Evolutionary conservation across 2,329 filamentous ascomycete genomes (phyloP).

Genomic region (Aspergillus hiratsukae): DNA sequence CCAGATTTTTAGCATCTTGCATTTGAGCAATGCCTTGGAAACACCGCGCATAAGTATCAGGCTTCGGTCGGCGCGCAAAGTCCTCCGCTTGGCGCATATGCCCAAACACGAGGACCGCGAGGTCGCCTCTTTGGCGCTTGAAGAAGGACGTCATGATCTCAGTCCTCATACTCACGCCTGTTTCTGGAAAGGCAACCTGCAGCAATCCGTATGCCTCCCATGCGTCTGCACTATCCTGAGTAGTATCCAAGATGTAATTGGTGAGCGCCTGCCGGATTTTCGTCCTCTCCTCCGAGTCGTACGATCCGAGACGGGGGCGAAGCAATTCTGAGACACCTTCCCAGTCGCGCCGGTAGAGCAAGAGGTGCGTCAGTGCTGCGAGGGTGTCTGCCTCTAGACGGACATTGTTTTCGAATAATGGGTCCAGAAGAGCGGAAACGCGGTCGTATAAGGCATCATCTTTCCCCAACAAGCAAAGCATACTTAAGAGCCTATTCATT

Average conservation of each 20-base stretch:
- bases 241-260: conserved; percentile 60
- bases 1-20: conserved; percentile 60
- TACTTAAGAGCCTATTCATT: conserved; percentile 68
- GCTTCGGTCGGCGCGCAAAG: conserved; percentile 58
- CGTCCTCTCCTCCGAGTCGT: conserved; percentile 55
- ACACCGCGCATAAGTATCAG: conserved; percentile 71
- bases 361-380: conserved; percentile 65
- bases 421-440: conserved; percentile 68
- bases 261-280: conserved; percentile 63
- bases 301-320: conserved; percentile 55
- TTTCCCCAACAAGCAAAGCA: conserved; percentile 54
- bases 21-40: conserved; percentile 68
- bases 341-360: conserved; percentile 71
- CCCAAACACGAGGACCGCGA: conserved; percentile 81
- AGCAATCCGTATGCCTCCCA: conserved; percentile 61
- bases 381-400: conserved; percentile 71
- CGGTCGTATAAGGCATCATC: conserved; percentile 62
- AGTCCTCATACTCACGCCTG: conserved; percentile 61
- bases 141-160: conserved; percentile 81
- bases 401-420: conserved; percentile 65
- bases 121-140: conserved; percentile 69
- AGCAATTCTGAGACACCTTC: conserved; percentile 78
- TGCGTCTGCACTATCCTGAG: conserved; percentile 56
- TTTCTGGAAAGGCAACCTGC: conserved; percentile 57
- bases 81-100: conserved; percentile 83